Evolutionary conservation across 2,329 filamentous ascomycete species (phyloP), one percentile per base, ranked within the genome.

Genomic region (Lecanoromycetidae sp.): DNA sequence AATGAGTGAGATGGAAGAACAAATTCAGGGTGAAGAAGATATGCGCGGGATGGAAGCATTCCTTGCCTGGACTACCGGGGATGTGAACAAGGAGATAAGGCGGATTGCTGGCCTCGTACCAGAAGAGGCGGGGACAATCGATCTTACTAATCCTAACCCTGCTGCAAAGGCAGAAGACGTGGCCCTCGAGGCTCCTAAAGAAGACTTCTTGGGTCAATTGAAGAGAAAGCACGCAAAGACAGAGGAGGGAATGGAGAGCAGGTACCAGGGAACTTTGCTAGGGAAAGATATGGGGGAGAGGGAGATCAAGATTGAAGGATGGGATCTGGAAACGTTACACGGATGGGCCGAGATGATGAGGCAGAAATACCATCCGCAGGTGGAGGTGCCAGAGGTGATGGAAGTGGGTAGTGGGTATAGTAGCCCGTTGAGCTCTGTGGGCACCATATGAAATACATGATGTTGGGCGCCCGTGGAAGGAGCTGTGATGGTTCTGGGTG

Each of bases 161-260:
- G 38, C 12, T n/a, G 35, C 44, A 3, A 35, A 15, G 3, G 26
- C 74, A 53, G 68, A 73, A 32, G 67, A 70, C 41, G 55, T 63
- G 32, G 40, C 48, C 34, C 23, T 66, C 63, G 53, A 77, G 60
- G 68, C 69, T 26, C 76, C 78, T 46, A 77, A 76, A 49, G 79
- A 78, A 19, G 82, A 88, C 61, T 88, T 83, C 58, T 60, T 88
- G 15, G 13, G 54, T 84, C 83, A 80, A 4, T 69, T 96, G 34
- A 95, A 94, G 65, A 91, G 88, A 66, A 94, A 93, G 60, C 85
- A 94, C 63, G 87, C 82, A 66, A 93, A 91, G 57, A 84, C 83
- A 1, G 91, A 91, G 56, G 84, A 83, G 1, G 85, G 84, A 52
- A 87, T 93, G 58, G 87, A 94, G 59, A 81, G 82, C 8, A 82